Base-by-base conservation (phyloP, 176 grass and related monocot genomes). In the Cenchrus fungigraminus region DNA sequence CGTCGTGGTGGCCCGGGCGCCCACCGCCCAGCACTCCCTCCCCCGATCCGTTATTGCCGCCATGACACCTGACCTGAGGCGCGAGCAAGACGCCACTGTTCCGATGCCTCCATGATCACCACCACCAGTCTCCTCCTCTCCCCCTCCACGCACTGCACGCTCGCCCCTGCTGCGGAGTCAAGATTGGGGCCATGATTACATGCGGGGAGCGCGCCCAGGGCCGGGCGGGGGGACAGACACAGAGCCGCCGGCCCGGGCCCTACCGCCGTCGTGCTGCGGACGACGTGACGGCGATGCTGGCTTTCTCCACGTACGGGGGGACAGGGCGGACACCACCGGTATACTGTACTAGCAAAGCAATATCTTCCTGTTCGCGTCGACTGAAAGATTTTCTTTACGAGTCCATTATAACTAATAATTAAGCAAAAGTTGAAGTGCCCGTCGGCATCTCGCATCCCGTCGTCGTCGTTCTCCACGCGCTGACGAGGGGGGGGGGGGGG, bases 391-490 rank as follows among this genome's bases (percentile, higher is more conserved):
- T 11, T 2, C 9, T 50, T 65, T 40, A 40, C 37, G 37, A 54
- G 74, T 47, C 46, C 46, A 58, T 79, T 79, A 49, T 32, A 32
- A 40, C 37, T 40, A 40, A 0, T 40, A 40, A 40, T 40, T 79
- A 73, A 29, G 44, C 19, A 20, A 51, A 20, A 20, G 8, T 16
- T 5, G 59, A 20, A 71, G 69, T 71, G 20, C 7, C 69, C 69
- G 44, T 25, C 44, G 44, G 69, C 69, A 71, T 71, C 28, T 34
- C 9, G 79, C 79, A 64, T 83, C 72, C 69, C 54, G 54, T 71
- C 70, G 54, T 71, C 70, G 65, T 8, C 11, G 9, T 6, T n/a
- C 56, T 61, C 28, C 12, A 43, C 80, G 74, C 73, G 72, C 80
- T 44, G 40, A 49, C 22, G 13, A 7, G 11, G 7, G n/a, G n/a